Conservation (phyloP, 176 grass and related monocot genomes). For the Secale cereale region DNA sequence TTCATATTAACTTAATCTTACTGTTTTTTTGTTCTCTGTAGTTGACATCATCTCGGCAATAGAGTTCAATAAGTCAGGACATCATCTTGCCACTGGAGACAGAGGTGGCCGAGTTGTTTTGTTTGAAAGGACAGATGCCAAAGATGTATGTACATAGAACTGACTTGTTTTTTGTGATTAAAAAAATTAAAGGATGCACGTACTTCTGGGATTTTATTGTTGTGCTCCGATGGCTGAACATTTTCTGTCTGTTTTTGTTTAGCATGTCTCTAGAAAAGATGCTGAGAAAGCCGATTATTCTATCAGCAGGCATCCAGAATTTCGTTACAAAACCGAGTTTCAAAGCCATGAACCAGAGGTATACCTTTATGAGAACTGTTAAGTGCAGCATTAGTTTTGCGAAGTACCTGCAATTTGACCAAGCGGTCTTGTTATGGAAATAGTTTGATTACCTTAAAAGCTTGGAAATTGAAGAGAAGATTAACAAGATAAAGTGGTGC, state of each 20-base stretch:
- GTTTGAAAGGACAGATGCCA: slow-evolving; percentile 83
- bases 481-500: slow-evolving; percentile 98
- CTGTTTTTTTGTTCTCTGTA: slow-evolving; percentile 28
- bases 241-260: slow-evolving; percentile 25
- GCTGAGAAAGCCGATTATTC: slow-evolving; percentile 82
- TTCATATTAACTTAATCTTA: slow-evolving; percentile 9
- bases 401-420: slow-evolving; percentile 35
- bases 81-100: slow-evolving; percentile 98
- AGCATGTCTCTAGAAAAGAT: slow-evolving; percentile 72
- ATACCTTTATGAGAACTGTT: slow-evolving; percentile 29
- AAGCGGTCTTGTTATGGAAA: slow-evolving; percentile 27
- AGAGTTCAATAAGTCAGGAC: slow-evolving; percentile 97
- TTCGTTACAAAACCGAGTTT: slow-evolving; percentile 97
- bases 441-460: slow-evolving; percentile 99
- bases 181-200: neutral
- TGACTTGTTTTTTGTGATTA: neutral
- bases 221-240: slow-evolving; percentile 25
- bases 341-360: slow-evolving; percentile 99
- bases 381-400: neutral
- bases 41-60: slow-evolving; percentile 99
- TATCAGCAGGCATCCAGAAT: slow-evolving; percentile 77
- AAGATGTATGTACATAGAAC: slow-evolving; percentile 65
- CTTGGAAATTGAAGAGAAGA: slow-evolving; percentile 99
- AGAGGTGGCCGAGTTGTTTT: slow-evolving; percentile 97
- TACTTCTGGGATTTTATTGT: neutral